These are phyloP conservation scores for Rhodamnia argentea DNA, from an alignment of 345 rosid species.

Conservation along the genomic window DNA sequence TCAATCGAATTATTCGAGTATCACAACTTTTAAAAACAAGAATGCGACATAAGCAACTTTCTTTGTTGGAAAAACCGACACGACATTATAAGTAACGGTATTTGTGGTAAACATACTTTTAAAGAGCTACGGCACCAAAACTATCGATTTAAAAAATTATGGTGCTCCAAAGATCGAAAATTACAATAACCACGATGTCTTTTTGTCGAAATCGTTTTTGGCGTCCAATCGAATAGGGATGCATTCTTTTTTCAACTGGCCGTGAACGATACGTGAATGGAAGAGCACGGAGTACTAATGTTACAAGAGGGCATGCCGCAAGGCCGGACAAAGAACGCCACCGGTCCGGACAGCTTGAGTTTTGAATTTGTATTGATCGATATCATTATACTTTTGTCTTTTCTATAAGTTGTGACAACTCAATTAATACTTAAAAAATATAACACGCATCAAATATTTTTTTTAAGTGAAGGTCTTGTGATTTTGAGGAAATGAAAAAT, in stretches of 20 bases:
- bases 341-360: too few species aligned
- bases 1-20: background rate
- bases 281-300: background rate
- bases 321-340: background rate
- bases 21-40: background rate
- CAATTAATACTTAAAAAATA: background rate
- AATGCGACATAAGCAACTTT: too few species aligned
- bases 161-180: fast-evolving
- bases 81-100: background rate
- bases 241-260: too few species aligned
- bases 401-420: background rate
- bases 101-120: background rate
- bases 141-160: background rate
- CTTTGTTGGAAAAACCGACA: too few species aligned
- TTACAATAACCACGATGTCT: background rate
- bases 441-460: too few species aligned
- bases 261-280: background rate
- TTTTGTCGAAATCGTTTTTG: background rate
- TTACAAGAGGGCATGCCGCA: background rate
- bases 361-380: background rate
- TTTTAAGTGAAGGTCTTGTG: too few species aligned
- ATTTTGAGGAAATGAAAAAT: background rate
- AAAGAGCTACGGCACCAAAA: background rate
- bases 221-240: background rate
- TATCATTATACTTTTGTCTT: background rate